Evolutionary conservation across 345 rosid species (phyloP).

Genomic region (Rhizophora mangle): DNA sequence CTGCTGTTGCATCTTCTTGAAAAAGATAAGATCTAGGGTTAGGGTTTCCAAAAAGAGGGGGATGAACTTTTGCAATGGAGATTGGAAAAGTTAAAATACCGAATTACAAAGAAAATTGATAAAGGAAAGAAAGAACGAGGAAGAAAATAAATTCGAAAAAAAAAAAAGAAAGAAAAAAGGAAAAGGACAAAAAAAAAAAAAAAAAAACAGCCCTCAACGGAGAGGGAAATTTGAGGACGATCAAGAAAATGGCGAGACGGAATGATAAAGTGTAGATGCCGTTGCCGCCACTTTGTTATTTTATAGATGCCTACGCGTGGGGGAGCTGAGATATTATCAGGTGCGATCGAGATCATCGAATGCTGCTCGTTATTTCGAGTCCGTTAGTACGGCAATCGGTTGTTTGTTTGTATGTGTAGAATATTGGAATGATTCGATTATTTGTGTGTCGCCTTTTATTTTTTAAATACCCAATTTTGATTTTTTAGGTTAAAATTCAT

Average conservation of each 20-base stretch:
- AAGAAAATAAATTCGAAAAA: neutral
- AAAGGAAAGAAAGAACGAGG: neutral
- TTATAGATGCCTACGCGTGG: neutral
- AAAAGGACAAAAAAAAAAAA: neutral
- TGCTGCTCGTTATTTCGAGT: neutral
- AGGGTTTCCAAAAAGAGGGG: constrained; percentile 15
- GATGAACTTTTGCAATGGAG: too few relatives aligned
- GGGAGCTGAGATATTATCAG: neutral
- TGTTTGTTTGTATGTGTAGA: too few relatives aligned
- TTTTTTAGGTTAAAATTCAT: too few relatives aligned
- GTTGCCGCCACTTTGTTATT: neutral
- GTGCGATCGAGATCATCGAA: neutral
- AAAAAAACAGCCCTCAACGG: constrained; percentile 28
- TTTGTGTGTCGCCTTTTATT: too few relatives aligned
- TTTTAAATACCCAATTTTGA: too few relatives aligned
- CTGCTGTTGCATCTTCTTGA: constrained; percentile 46
- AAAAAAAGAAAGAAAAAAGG: neutral
- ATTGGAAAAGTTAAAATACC: too few relatives aligned
- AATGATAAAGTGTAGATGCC: neutral
- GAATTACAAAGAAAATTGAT: too few relatives aligned
- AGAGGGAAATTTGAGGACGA: constrained; percentile 14
- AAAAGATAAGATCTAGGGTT: constrained; percentile 2
- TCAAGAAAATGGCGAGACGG: neutral
- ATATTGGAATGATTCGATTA: too few relatives aligned
- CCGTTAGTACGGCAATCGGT: too few relatives aligned